phyloP scores from a whole-genome alignment of 2,329 filamentous ascomycete genomes.

The Paramyrothecium sp. region DNA sequence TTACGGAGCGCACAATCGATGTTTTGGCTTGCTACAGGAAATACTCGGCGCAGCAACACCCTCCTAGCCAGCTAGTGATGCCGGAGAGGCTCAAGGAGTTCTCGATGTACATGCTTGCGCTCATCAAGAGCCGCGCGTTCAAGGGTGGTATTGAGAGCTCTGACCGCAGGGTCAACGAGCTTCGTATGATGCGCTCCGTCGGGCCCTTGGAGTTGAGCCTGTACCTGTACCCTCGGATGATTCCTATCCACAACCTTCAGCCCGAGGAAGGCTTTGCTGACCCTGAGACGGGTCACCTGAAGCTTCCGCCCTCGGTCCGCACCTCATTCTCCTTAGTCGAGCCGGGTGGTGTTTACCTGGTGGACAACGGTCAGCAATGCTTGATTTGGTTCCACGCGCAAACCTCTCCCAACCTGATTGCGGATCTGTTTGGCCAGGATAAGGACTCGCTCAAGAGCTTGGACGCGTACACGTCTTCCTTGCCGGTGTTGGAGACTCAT shows the following conservation, averaged over 20 bases:
- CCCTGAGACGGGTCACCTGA: slow-evolving; percentile 76
- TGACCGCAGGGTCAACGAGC: slow-evolving; percentile 86
- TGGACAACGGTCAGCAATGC: slow-evolving; percentile 92
- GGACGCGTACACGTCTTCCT: slow-evolving; percentile 74
- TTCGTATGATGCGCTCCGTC: slow-evolving; percentile 87
- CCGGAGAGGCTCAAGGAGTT: slow-evolving; percentile 96
- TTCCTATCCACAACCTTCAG: slow-evolving; percentile 85
- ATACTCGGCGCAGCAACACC: slow-evolving; percentile 81
- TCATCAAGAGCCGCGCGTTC: slow-evolving; percentile 89
- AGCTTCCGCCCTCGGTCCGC: slow-evolving; percentile 76
- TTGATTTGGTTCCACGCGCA: slow-evolving; percentile 91
- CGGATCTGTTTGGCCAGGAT: slow-evolving; percentile 84
- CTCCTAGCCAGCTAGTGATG: slow-evolving; percentile 88
- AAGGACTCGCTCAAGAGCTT: slow-evolving; percentile 68
- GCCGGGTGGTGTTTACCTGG: slow-evolving; percentile 87
- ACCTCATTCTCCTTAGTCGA: slow-evolving; percentile 87
- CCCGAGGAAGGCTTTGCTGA: slow-evolving; percentile 92
- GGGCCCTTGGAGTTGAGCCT: slow-evolving; percentile 81
- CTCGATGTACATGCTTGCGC: slow-evolving; percentile 88
- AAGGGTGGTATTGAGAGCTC: slow-evolving; percentile 90
- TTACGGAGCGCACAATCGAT: slow-evolving; percentile 92
- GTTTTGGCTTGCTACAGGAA: slow-evolving; percentile 91
- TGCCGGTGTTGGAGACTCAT: slow-evolving; percentile 87
- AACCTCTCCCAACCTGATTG: slow-evolving; percentile 86
- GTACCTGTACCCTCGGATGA: slow-evolving; percentile 93